These are phyloP conservation scores for Cyclospora cayetanensis DNA, from an alignment of 169 alveolate genomes.

Conservation along the genomic window DNA sequence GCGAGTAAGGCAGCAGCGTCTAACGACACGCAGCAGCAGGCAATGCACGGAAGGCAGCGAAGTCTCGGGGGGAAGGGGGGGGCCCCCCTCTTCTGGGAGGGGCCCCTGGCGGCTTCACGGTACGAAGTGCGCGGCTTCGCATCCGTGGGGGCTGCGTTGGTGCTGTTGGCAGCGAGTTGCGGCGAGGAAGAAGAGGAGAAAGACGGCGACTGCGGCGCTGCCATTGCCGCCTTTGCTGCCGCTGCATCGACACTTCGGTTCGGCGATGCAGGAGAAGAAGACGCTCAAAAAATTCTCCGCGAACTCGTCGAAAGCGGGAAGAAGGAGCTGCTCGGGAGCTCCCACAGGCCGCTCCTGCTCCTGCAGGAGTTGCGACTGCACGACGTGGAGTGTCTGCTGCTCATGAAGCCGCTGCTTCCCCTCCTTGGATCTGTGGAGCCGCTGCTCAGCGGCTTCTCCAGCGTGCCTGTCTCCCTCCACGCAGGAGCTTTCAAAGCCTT, in stretches of 20 bases:
- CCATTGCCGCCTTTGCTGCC: constrained; percentile 14
- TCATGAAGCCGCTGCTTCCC: constrained; percentile 13
- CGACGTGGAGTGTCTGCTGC: not conserved
- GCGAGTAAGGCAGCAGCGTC: too few relatives aligned
- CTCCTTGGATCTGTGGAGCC: not conserved
- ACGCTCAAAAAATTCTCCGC: not conserved
- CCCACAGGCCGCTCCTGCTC: not conserved
- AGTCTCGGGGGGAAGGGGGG: not conserved
- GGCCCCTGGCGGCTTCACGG: constrained; percentile 19
- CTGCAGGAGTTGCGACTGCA: constrained; percentile 23
- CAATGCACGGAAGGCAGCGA: not conserved
- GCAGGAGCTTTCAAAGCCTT: too few relatives aligned
- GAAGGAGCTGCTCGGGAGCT: not conserved
- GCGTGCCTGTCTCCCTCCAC: too few relatives aligned
- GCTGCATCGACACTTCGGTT: not conserved
- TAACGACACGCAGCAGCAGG: not conserved
- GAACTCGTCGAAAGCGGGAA: not conserved
- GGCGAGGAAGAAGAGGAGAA: too few relatives aligned
- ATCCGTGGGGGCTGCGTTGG: not conserved
- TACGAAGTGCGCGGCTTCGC: not conserved
- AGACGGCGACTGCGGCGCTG: not conserved
- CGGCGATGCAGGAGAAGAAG: constrained; percentile 32
- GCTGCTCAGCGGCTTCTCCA: too few relatives aligned
- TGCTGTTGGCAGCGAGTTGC: constrained; percentile 24
- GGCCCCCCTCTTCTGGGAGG: constrained; percentile 30